These are phyloP conservation scores for Cladochytrium tenue DNA, from an alignment of 371 early-diverging fungal genomes.

Conservation along the genomic window DNA sequence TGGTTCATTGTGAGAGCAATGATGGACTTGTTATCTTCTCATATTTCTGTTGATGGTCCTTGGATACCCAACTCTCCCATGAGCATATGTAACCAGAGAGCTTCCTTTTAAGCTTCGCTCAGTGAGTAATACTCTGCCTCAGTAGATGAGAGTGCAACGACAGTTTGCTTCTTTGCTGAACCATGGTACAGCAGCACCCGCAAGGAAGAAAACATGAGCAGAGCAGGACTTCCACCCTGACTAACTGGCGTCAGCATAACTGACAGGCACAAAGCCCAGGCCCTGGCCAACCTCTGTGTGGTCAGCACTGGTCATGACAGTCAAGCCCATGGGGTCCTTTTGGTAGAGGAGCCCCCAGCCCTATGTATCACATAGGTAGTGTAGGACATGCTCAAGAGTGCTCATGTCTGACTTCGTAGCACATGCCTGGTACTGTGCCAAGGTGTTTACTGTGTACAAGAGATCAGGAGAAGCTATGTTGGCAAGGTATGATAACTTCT, in stretches of 20 bases:
- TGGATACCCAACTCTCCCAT: conserved; percentile 6
- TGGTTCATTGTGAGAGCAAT: conserved; percentile 21
- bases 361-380: background rate
- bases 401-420: background rate
- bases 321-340: background rate
- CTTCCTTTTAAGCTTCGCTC: background rate
- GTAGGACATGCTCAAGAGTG: background rate
- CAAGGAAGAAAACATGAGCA: conserved; percentile 28
- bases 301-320: background rate
- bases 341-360: conserved; percentile 7
- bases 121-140: conserved; percentile 1
- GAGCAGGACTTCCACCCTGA: conserved; percentile 25
- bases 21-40: conserved; percentile 25
- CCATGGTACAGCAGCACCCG: conserved; percentile 20
- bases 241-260: conserved; percentile 33
- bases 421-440: conserved; percentile 7
- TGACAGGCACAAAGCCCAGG: background rate
- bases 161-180: conserved; percentile 25
- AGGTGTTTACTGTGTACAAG: conserved; percentile 13
- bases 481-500: conserved; percentile 17
- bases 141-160: conserved; percentile 23
- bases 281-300: background rate
- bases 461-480: conserved; percentile 9
- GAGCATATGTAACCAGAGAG: background rate
- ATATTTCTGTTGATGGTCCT: conserved; percentile 16